Evolutionary conservation across 2,329 filamentous ascomycete genomes (phyloP).

Genomic region (Botrytis fragariae): DNA sequence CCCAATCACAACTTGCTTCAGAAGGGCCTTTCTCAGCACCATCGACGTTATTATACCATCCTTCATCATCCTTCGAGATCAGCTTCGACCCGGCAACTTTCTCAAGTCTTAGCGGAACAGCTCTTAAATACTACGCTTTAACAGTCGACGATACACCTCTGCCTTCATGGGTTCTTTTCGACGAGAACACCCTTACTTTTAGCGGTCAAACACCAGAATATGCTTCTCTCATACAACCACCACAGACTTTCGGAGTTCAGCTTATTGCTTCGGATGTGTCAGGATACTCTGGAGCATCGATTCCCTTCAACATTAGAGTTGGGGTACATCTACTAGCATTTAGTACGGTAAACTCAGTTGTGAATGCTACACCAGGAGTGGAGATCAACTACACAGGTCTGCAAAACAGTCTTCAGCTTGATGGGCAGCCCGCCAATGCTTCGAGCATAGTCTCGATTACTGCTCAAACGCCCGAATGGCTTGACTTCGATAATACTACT

Average conservation of each 20-base stretch:
- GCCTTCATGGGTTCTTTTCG: conserved; percentile 81
- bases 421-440: conserved; percentile 50
- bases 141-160: conserved; percentile 76
- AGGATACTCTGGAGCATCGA: conserved; percentile 68
- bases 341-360: conserved; percentile 51
- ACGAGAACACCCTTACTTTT: conserved; percentile 62
- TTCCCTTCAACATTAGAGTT: conserved; percentile 70
- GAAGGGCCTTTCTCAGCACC: conserved; percentile 61
- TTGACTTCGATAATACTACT: conserved; percentile 60
- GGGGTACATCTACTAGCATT: conserved; percentile 68
- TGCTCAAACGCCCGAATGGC: conserved; percentile 63
- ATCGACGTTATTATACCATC: conserved; percentile 55
- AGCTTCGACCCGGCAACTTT: conserved; percentile 61
- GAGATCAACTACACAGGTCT: conserved; percentile 54
- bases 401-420: conserved; percentile 52
- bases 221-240: conserved; percentile 60
- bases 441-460: conserved; percentile 52
- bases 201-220: conserved; percentile 67
- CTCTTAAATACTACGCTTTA: conserved; percentile 72
- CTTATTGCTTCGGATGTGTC: conserved; percentile 75
- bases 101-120: conserved; percentile 41
- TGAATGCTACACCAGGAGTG: conserved; percentile 56
- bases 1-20: conserved; percentile 55
- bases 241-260: conserved; percentile 69
- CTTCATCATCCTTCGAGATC: conserved; percentile 53